Conservation (phyloP, 2,329 filamentous ascomycete genomes). For the Monosporascus sp. region DNA sequence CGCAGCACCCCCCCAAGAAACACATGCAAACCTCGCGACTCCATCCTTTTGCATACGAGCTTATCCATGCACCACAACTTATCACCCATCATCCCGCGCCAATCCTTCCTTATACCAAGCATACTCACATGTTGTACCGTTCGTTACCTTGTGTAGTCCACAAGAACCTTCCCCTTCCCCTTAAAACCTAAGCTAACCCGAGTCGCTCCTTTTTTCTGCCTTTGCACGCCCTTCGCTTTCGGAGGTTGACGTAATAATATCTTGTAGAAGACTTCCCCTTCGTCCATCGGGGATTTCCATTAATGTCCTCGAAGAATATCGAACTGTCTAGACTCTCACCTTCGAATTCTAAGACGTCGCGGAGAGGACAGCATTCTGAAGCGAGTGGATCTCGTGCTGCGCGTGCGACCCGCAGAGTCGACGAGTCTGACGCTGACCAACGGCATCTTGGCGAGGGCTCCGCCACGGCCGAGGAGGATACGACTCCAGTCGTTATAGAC, state of each 20-base stretch:
- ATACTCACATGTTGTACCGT: too few relatives aligned
- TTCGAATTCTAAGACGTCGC: not conserved
- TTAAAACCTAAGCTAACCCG: too few relatives aligned
- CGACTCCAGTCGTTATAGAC: not conserved
- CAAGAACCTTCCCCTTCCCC: too few relatives aligned
- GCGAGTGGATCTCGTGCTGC: not conserved
- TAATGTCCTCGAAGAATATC: not conserved
- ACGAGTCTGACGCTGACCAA: slow-evolving; percentile 4
- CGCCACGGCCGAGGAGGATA: slow-evolving; percentile 8
- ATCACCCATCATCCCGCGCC: too few relatives aligned
- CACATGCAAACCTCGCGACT: too few relatives aligned
- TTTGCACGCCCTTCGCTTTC: not conserved
- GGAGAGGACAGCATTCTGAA: not conserved
- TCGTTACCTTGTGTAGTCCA: too few relatives aligned
- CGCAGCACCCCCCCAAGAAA: too few relatives aligned
- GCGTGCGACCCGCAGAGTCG: not conserved
- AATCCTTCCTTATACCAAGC: too few relatives aligned
- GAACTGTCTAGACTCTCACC: not conserved
- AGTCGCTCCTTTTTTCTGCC: not conserved
- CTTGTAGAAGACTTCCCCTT: not conserved
- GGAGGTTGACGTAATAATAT: not conserved
- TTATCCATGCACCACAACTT: too few relatives aligned
- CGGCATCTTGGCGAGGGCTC: slow-evolving; percentile 14
- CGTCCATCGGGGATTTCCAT: not conserved
- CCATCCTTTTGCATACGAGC: too few relatives aligned